Conservation (phyloP, 2,329 filamentous ascomycete genomes). For the Pseudogymnoascus sp. region DNA sequence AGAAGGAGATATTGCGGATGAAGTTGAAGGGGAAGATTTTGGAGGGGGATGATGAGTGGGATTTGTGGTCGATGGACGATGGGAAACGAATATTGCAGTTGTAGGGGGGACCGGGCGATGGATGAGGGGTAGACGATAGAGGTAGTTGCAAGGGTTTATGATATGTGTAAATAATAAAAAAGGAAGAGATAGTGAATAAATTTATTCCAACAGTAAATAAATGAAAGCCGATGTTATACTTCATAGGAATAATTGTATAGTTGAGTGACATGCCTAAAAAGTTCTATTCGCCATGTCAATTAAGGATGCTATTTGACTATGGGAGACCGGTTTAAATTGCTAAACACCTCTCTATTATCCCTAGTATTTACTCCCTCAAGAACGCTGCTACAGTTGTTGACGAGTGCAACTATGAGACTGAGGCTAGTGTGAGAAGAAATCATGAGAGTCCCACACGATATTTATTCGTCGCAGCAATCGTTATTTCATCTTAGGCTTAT, state of each 20-base stretch:
- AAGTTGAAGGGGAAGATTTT: constrained; percentile 1
- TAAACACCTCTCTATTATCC: neutral
- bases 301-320: neutral
- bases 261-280: neutral
- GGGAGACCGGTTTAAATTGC: too few species aligned
- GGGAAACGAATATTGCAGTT: neutral
- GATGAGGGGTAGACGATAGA: neutral
- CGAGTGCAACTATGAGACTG: neutral
- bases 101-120: neutral
- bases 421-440: neutral
- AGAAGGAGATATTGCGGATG: neutral
- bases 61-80: neutral
- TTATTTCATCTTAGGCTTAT: neutral
- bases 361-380: neutral
- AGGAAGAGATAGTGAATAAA: neutral
- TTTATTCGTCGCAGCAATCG: neutral
- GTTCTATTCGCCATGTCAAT: neutral
- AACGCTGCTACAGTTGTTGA: neutral
- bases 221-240: neutral
- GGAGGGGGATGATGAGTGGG: neutral
- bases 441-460: neutral
- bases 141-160: neutral
- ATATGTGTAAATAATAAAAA: neutral
- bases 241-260: neutral
- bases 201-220: neutral